Evolutionary conservation across 2,329 filamentous ascomycete genomes (phyloP).

Genomic region (Aspergillus aculeatinus): DNA sequence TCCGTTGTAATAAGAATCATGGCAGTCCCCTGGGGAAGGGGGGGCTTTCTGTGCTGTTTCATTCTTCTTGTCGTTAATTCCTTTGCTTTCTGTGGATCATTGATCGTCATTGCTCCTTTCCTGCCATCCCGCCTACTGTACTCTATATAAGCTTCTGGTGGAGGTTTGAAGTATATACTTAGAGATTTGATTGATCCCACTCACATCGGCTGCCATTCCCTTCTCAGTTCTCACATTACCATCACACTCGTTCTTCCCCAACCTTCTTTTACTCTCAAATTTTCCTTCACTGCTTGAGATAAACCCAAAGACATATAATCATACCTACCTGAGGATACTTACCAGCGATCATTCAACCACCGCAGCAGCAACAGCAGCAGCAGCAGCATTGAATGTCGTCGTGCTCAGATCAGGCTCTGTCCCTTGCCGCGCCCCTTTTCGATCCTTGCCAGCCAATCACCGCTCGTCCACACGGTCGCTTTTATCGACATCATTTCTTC

Average conservation of each 20-base stretch:
- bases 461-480: slow-evolving; percentile 4
- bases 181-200: neutral
- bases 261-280: neutral
- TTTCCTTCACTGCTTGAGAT: neutral
- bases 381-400: slow-evolving; percentile 18
- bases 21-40: neutral
- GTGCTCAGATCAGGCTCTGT: slow-evolving; percentile 21
- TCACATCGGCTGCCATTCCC: neutral
- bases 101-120: neutral
- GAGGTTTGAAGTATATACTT: neutral
- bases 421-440: slow-evolving; percentile 27
- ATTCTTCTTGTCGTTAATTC: neutral
- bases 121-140: neutral
- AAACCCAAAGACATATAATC: no score
- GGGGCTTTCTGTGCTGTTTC: neutral
- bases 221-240: neutral
- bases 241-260: neutral
- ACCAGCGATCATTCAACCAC: neutral
- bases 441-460: slow-evolving; percentile 24
- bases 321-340: neutral
- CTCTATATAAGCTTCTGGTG: neutral
- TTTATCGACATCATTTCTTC: slow-evolving; percentile 10
- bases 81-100: slow-evolving; percentile 1
- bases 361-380: no score
- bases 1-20: slow-evolving; percentile 3